Conservation (phyloP, 441 rosid genomes). For the Francoa sonchifolia region DNA sequence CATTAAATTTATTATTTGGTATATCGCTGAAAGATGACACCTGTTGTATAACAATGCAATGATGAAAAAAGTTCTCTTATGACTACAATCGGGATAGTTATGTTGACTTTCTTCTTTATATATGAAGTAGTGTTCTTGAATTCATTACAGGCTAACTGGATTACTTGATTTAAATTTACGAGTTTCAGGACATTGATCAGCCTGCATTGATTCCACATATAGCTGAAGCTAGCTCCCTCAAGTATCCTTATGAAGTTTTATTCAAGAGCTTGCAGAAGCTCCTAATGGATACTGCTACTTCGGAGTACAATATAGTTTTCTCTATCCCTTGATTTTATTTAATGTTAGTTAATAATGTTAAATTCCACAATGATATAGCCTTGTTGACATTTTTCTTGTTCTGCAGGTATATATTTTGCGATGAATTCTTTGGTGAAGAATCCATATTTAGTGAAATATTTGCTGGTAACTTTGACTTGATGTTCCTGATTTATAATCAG, state of each 20-base stretch:
- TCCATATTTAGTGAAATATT: constrained; percentile 78
- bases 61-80: no score
- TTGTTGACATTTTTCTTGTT: constrained; percentile 9
- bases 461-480: constrained; percentile 41
- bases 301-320: constrained; percentile 61
- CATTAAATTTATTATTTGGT: no score
- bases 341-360: neutral
- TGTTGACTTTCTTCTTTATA: no score
- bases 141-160: constrained; percentile 6
- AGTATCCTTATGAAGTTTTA: constrained; percentile 96
- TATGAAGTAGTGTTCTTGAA: no score
- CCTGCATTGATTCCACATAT: constrained; percentile 98
- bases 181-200: constrained; percentile 87
- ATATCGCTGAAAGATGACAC: no score
- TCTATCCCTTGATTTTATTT: constrained; percentile 18
- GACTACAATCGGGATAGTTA: no score
- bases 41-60: no score
- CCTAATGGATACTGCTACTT: constrained; percentile 98
- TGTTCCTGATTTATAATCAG: neutral
- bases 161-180: constrained; percentile 14
- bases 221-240: constrained; percentile 91
- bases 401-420: constrained; percentile 87
- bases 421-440: constrained; percentile 95
- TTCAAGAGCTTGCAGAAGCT: constrained; percentile 95
- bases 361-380: neutral